Conservation (phyloP, 768 basidiomycete genomes). For the Mycena crocata region DNA sequence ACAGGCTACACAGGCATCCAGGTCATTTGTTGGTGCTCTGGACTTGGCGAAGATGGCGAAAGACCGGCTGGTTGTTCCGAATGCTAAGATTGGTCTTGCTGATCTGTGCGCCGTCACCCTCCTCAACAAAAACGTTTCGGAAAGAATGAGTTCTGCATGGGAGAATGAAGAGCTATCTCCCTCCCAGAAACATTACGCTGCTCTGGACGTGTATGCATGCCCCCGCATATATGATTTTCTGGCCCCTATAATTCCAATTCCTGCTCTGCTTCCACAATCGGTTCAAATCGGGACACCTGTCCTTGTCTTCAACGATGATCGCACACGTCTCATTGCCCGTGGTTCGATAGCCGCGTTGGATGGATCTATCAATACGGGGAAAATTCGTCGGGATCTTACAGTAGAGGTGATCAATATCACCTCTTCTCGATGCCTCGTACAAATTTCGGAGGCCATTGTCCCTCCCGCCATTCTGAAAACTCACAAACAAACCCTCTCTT, state of each 20-base stretch:
- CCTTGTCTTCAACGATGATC: background rate
- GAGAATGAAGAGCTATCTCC: background rate
- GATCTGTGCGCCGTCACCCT: constrained; percentile 46
- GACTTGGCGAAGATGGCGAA: constrained; percentile 34
- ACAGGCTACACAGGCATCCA: background rate
- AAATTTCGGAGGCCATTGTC: constrained; percentile 3
- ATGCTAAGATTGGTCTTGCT: constrained; percentile 39
- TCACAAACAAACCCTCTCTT: background rate
- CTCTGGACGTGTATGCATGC: background rate
- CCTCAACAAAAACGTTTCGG: constrained; percentile 36
- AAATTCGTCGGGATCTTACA: background rate
- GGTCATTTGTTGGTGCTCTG: constrained; percentile 17
- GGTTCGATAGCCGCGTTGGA: background rate
- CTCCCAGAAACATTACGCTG: background rate
- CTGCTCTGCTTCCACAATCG: background rate
- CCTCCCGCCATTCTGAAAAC: background rate
- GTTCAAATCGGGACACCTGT: background rate
- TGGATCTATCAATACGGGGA: background rate
- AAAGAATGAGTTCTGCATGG: constrained; percentile 29
- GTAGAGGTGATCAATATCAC: constrained; percentile 12
- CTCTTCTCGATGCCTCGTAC: constrained; percentile 30
- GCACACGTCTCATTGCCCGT: background rate
- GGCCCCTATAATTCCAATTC: background rate
- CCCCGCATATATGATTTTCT: background rate
- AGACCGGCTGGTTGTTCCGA: constrained; percentile 31